These are phyloP conservation scores for Aspergillus felis DNA, from an alignment of 2,329 filamentous ascomycete species.

Conservation along the genomic window DNA sequence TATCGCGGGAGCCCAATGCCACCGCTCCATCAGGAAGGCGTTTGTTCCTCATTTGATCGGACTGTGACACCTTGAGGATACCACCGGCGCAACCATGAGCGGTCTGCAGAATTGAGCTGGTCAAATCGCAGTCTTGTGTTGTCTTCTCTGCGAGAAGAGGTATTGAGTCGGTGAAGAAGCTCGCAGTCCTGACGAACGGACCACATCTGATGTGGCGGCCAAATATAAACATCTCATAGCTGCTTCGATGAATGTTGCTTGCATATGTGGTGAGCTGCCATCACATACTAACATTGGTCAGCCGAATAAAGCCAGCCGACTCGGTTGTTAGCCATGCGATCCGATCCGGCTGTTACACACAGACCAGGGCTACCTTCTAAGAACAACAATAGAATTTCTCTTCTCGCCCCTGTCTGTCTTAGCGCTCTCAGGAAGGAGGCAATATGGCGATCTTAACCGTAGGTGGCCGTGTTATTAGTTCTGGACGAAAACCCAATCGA, in stretches of 20 bases:
- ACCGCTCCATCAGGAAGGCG: conserved; percentile 10
- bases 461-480: neutral
- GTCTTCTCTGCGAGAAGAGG: conserved; percentile 3
- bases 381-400: neutral
- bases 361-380: neutral
- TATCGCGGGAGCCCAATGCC: conserved; percentile 11
- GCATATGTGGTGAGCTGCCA: conserved; percentile 9
- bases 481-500: neutral
- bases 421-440: neutral
- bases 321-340: conserved; percentile 3
- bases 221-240: neutral
- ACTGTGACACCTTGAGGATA: conserved; percentile 22
- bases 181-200: conserved; percentile 2
- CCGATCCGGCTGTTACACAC: conserved; percentile 2
- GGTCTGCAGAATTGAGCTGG: conserved; percentile 9
- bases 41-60: conserved; percentile 12
- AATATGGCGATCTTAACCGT: neutral
- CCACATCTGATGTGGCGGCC: conserved; percentile 3
- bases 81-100: conserved; percentile 16
- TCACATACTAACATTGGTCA: conserved; percentile 1
- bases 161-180: conserved; percentile 17
- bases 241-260: neutral
- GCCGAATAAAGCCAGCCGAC: conserved; percentile 1
- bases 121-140: neutral
- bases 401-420: neutral